These are phyloP conservation scores for Ogataea wickerhamii DNA, from an alignment of 805 yeast genomes.

Conservation along the genomic window DNA sequence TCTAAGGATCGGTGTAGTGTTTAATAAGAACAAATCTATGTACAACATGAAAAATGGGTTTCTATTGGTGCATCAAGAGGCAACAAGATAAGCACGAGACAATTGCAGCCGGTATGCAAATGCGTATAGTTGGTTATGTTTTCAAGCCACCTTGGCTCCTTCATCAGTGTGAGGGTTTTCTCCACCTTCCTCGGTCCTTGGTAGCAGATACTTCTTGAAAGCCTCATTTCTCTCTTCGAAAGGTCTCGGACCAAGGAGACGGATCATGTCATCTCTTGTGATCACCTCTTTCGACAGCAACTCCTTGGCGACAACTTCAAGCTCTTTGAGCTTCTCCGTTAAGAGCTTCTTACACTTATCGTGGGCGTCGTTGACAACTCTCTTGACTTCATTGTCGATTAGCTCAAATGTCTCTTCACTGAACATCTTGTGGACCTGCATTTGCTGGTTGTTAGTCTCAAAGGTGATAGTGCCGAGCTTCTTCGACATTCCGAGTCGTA, in stretches of 20 bases:
- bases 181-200: constrained; percentile 15
- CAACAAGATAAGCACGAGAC: too few relatives aligned
- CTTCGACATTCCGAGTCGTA: constrained; percentile 85
- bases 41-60: not conserved
- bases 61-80: too few relatives aligned
- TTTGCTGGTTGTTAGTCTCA: constrained; percentile 61
- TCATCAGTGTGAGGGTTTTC: constrained; percentile 21
- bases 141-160: constrained; percentile 19
- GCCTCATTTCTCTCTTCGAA: constrained; percentile 90
- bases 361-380: constrained; percentile 75
- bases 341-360: constrained; percentile 65
- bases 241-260: constrained; percentile 85
- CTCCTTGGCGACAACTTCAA: constrained; percentile 84
- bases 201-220: constrained; percentile 62
- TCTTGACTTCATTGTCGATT: constrained; percentile 80
- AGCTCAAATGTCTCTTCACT: constrained; percentile 80
- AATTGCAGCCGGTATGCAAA: too few relatives aligned
- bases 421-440: constrained; percentile 62
- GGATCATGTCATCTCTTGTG: constrained; percentile 91
- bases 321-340: constrained; percentile 65
- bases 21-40: not conserved
- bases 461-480: constrained; percentile 82
- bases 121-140: too few relatives aligned
- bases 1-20: too few relatives aligned
- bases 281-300: constrained; percentile 82